These are phyloP conservation scores for Limtongia smithiae DNA, from an alignment of 805 yeast genomes.

Conservation along the genomic window DNA sequence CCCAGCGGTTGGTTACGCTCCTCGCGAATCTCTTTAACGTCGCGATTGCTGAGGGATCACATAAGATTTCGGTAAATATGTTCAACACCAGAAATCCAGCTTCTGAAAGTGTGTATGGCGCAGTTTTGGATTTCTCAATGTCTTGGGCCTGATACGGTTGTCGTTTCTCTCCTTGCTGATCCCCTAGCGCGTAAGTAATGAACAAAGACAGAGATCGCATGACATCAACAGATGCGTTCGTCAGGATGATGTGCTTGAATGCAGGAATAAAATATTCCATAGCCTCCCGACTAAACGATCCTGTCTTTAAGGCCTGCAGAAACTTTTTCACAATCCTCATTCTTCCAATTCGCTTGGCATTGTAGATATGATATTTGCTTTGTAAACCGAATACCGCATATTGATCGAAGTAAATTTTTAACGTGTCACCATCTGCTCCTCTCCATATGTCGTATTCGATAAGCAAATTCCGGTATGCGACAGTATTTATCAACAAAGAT, in stretches of 20 bases:
- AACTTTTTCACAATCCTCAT: constrained; percentile 48
- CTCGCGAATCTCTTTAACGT: constrained; percentile 47
- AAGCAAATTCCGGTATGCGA: constrained; percentile 56
- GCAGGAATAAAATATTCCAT: constrained; percentile 42
- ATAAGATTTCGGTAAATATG: constrained; percentile 42
- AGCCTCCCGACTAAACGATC: constrained; percentile 40
- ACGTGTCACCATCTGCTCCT: constrained; percentile 42
- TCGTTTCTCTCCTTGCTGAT: not conserved
- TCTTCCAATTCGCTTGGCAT: constrained; percentile 50
- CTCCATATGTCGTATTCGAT: constrained; percentile 64
- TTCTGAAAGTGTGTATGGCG: constrained; percentile 28
- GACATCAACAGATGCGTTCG: constrained; percentile 53
- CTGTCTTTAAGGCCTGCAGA: constrained; percentile 49
- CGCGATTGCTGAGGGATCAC: constrained; percentile 39
- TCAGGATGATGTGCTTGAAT: constrained; percentile 42
- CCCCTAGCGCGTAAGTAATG: constrained; percentile 47
- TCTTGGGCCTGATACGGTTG: constrained; percentile 6
- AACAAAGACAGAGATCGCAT: constrained; percentile 52
- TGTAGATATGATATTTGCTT: constrained; percentile 51
- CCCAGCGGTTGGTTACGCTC: constrained; percentile 63
- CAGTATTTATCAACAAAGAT: constrained; percentile 54
- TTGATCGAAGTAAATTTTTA: constrained; percentile 55
- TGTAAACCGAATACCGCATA: constrained; percentile 50
- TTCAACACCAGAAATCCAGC: constrained; percentile 36
- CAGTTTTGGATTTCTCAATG: constrained; percentile 1